phyloP scores from a whole-genome alignment of 805 yeast genomes.

The Wickerhamomyces tratensis region DNA sequence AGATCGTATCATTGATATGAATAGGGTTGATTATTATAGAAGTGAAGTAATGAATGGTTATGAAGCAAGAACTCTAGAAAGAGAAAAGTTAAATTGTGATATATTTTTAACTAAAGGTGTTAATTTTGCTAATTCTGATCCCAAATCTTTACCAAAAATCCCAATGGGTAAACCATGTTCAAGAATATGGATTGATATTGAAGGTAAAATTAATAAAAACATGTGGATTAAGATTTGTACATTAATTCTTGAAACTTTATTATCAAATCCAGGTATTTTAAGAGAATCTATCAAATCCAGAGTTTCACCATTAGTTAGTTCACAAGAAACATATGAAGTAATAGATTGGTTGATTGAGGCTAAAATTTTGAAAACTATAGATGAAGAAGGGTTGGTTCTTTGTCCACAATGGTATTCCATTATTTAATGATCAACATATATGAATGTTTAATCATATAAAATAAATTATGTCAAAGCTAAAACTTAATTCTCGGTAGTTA shows the following conservation, averaged over 20 bases:
- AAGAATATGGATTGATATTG: slow-evolving; percentile 61
- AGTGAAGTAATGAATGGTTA: slow-evolving; percentile 48
- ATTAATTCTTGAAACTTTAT: slow-evolving; percentile 33
- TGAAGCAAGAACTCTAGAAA: slow-evolving; percentile 67
- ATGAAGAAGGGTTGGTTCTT: too few species aligned
- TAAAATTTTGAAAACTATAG: too few species aligned
- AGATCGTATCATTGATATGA: slow-evolving; percentile 27
- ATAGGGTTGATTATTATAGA: slow-evolving; percentile 46
- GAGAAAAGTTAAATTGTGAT: slow-evolving; percentile 57
- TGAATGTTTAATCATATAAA: too few species aligned
- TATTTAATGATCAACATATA: too few species aligned
- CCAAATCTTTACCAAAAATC: slow-evolving; percentile 24
- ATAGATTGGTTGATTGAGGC: too few species aligned
- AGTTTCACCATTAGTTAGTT: slow-evolving; percentile 8
- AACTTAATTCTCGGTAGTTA: too few species aligned
- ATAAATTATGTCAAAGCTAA: too few species aligned
- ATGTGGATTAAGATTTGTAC: slow-evolving; percentile 54
- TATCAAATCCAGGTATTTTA: slow-evolving; percentile 48
- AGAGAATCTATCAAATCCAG: slow-evolving; percentile 12
- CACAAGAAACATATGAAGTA: too few species aligned
- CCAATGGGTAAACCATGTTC: slow-evolving; percentile 58
- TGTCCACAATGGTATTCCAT: too few species aligned
- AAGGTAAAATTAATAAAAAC: slow-evolving; percentile 45
- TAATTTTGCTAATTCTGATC: not conserved
- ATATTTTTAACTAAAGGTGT: slow-evolving; percentile 28